A percentile compares a stretch with the other conserved stretches of the same genome.
These are phyloP conservation scores for Pseudogymnoascus pannorum DNA, from an alignment of 2,329 filamentous ascomycete genomes.

Conservation along the genomic window DNA sequence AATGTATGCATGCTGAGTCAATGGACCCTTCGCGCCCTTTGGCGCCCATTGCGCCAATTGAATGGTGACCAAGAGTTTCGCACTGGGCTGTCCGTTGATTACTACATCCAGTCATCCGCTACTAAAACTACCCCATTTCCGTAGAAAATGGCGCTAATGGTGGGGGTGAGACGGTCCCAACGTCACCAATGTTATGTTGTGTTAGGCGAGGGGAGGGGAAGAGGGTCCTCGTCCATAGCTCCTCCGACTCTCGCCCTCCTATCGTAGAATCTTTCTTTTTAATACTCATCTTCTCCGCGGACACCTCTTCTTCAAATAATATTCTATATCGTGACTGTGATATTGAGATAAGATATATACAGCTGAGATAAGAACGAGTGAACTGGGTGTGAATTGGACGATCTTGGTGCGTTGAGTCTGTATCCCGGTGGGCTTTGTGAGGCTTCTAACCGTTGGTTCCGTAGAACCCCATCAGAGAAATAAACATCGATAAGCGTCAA, in stretches of 20 bases:
- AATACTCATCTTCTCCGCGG: neutral
- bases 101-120: neutral
- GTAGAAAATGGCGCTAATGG: neutral
- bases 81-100: neutral
- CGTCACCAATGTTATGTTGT: slow-evolving; percentile 5
- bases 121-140: slow-evolving; percentile 4
- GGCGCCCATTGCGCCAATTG: no score
- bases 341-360: neutral
- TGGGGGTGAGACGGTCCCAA: slow-evolving; percentile 3
- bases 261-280: neutral
- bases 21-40: slow-evolving; percentile 3
- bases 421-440: neutral
- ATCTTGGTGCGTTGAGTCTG: neutral
- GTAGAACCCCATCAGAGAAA: neutral
- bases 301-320: neutral
- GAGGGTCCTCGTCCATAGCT: neutral
- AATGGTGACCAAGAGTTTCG: neutral
- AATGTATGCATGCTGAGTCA: neutral
- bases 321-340: neutral
- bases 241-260: slow-evolving; percentile 3
- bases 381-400: neutral
- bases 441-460: neutral
- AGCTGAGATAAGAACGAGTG: neutral
- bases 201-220: neutral
- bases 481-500: neutral